Evolutionary conservation across 2,329 filamentous ascomycete genomes (phyloP).

Genomic region (Achaetomium macrosporum): DNA sequence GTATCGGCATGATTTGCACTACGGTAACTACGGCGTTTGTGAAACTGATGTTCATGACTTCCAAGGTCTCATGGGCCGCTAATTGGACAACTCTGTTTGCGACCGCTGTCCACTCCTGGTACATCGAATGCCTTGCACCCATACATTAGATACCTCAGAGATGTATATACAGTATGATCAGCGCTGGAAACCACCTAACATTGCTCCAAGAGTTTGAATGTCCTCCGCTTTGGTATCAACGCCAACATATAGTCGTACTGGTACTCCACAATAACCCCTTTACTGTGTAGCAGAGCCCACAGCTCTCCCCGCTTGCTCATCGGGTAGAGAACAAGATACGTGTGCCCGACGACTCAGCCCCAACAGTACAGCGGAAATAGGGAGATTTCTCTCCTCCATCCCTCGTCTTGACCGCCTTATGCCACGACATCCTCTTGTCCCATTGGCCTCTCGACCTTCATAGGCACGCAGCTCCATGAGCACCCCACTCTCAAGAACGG

Average conservation of each 20-base stretch:
- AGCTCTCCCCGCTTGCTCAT: too few relatives aligned
- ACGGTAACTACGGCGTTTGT: neutral
- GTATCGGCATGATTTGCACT: too few relatives aligned
- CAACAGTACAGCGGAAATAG: too few relatives aligned
- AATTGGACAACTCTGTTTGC: too few relatives aligned
- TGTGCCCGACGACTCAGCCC: too few relatives aligned
- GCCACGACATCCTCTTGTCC: neutral
- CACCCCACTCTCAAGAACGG: conserved; percentile 45
- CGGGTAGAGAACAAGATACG: too few relatives aligned
- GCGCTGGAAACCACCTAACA: neutral
- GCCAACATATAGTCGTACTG: neutral
- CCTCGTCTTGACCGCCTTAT: neutral
- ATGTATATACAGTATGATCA: neutral
- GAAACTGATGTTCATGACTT: neutral
- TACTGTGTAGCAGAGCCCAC: neutral
- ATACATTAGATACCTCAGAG: neutral
- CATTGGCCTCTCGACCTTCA: neutral
- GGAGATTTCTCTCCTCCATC: neutral
- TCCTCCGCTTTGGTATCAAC: conserved; percentile 4
- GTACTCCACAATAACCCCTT: neutral
- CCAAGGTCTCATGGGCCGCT: too few relatives aligned
- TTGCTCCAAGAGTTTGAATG: neutral
- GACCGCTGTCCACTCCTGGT: too few relatives aligned
- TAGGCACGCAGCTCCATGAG: conserved; percentile 44
- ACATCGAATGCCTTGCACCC: too few relatives aligned